Conservation (phyloP, 257 asterid species). For the Solanum commersonii region DNA sequence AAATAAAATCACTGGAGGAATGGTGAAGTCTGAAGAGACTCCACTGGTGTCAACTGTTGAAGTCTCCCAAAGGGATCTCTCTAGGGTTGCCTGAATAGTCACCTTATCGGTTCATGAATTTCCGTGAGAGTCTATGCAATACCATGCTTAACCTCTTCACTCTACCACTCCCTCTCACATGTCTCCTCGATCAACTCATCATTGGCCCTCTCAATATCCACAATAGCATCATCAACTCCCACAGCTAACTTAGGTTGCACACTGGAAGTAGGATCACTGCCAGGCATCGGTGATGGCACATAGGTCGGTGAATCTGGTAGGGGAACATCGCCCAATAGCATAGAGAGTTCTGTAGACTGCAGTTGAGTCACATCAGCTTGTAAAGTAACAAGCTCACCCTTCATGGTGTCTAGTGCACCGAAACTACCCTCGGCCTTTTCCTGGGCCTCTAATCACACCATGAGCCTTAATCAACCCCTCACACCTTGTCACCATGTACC, state of each 20-base stretch:
- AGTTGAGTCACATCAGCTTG: neutral
- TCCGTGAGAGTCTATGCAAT: neutral
- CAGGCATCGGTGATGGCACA: neutral
- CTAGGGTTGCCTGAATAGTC: neutral
- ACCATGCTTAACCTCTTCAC: neutral
- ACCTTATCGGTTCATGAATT: neutral
- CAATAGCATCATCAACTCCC: neutral
- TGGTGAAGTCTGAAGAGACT: neutral
- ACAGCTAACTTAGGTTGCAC: neutral
- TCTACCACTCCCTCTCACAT: neutral
- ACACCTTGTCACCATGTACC: neutral
- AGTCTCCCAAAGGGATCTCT: neutral
- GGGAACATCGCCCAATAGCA: neutral
- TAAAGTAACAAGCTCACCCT: neutral
- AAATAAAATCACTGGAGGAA: neutral
- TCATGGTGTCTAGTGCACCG: neutral
- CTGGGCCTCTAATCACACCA: neutral
- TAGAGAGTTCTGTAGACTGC: neutral
- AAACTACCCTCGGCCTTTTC: neutral
- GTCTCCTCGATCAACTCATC: no score
- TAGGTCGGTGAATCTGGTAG: neutral
- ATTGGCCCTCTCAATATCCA: neutral
- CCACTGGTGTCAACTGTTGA: neutral
- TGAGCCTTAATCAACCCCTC: neutral
- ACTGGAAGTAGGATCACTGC: neutral